These are phyloP conservation scores for Mycosphaerella sp. DNA, from an alignment of 2,329 filamentous ascomycete species.

Conservation along the genomic window DNA sequence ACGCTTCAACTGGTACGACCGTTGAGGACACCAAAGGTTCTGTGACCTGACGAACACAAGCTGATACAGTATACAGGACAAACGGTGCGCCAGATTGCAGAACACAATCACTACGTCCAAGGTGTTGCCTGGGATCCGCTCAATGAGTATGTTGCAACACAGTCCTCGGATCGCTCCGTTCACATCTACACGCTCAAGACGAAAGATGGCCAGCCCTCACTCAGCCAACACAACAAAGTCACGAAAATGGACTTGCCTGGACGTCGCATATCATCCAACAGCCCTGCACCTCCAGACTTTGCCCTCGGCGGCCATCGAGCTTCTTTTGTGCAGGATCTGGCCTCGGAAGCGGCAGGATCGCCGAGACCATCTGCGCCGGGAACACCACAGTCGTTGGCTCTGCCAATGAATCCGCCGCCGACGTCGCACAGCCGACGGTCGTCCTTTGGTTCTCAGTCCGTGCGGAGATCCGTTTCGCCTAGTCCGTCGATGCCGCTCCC, in stretches of 20 bases:
- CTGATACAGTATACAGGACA: slow-evolving; percentile 40
- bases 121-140: slow-evolving; percentile 97
- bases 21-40: slow-evolving; percentile 17
- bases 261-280: slow-evolving; percentile 81
- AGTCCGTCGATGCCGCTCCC: slow-evolving; percentile 71
- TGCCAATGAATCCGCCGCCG: slow-evolving; percentile 94
- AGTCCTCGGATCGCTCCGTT: slow-evolving; percentile 95
- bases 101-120: slow-evolving; percentile 97
- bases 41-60: slow-evolving; percentile 1
- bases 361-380: slow-evolving; percentile 87
- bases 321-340: slow-evolving; percentile 54
- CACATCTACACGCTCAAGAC: slow-evolving; percentile 96
- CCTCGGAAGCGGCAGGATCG: slow-evolving; percentile 60
- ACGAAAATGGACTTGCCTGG: slow-evolving; percentile 91
- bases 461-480: slow-evolving; percentile 75
- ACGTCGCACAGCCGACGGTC: slow-evolving; percentile 91
- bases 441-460: slow-evolving; percentile 71
- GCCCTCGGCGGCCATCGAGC: slow-evolving; percentile 46
- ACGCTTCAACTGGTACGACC: slow-evolving; percentile 68
- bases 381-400: slow-evolving; percentile 78
- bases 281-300: slow-evolving; percentile 83
- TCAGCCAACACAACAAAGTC: slow-evolving; percentile 71
- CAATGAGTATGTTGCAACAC: slow-evolving; percentile 96
- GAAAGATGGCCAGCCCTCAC: slow-evolving; percentile 89
- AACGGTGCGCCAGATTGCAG: slow-evolving; percentile 85